phyloP scores from a whole-genome alignment of 192 early-diverging fungal species.

The Coemansia sp. region DNA sequence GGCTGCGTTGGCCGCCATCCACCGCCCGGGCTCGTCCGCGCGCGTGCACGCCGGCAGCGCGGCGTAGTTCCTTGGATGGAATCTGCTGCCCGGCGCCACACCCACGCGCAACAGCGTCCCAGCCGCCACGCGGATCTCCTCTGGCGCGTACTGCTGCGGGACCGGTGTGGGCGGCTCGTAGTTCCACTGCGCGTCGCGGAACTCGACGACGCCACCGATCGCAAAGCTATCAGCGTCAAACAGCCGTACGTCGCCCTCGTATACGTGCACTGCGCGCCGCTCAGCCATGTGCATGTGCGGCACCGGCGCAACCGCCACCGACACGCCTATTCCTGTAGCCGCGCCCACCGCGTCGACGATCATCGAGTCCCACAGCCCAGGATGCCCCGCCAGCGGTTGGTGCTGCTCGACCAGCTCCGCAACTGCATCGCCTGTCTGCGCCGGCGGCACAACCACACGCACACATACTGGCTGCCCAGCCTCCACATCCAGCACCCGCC shows the following conservation, averaged over 20 bases:
- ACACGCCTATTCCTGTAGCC: slow-evolving; percentile 1
- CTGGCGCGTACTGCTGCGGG: slow-evolving; percentile 2
- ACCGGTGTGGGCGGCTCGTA: slow-evolving; percentile 13
- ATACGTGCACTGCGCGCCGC: slow-evolving; percentile 18
- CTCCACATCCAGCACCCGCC: not conserved
- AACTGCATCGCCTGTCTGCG: not conserved
- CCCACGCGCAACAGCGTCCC: slow-evolving; percentile 2
- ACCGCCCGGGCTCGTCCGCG: slow-evolving; percentile 19
- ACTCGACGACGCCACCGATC: slow-evolving; percentile 11
- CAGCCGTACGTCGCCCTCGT: slow-evolving; percentile 19
- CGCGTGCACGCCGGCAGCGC: slow-evolving; percentile 15
- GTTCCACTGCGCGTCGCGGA: slow-evolving; percentile 22
- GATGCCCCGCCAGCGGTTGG: slow-evolving; percentile 15
- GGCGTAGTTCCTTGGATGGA: slow-evolving; percentile 9
- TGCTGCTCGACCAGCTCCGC: slow-evolving; percentile 2
- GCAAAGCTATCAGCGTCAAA: slow-evolving; percentile 15
- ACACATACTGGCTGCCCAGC: slow-evolving; percentile 21
- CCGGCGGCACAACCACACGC: slow-evolving; percentile 9
- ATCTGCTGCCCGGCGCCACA: slow-evolving; percentile 10
- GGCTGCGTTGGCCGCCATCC: slow-evolving; percentile 4
- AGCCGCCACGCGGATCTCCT: slow-evolving; percentile 7
- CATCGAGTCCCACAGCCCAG: slow-evolving; percentile 21
- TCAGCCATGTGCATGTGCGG: slow-evolving; percentile 11
- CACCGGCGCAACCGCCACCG: slow-evolving; percentile 7
- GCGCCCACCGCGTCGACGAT: slow-evolving; percentile 18